Conservation (phyloP, 164 flowering plant genomes). For the Stephania cephalantha region DNA sequence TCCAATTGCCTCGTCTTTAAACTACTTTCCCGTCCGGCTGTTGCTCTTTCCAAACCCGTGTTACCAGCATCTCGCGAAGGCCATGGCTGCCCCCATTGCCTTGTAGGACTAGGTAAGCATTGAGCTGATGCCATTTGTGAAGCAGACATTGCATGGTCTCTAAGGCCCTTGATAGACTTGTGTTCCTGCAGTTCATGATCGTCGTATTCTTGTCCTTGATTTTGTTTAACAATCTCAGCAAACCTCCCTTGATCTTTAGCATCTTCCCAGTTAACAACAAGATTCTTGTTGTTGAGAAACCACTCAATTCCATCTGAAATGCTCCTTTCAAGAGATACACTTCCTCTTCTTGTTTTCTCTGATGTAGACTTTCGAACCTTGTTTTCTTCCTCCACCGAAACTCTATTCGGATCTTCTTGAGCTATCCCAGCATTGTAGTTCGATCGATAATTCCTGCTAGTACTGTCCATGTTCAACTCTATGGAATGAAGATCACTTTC, state of each 20-base stretch:
- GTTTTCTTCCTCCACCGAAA: conserved; percentile 30
- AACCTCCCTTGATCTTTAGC: conserved; percentile 28
- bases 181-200: conserved; percentile 39
- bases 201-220: conserved; percentile 28
- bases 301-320: conserved; percentile 62
- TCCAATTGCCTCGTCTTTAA: conserved; percentile 41
- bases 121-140: conserved; percentile 35
- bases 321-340: conserved; percentile 50
- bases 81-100: conserved; percentile 40
- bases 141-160: conserved; percentile 46
- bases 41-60: conserved; percentile 34
- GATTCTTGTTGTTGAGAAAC: conserved; percentile 33
- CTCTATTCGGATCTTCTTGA: conserved; percentile 27
- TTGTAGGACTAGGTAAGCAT: conserved; percentile 40
- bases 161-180: conserved; percentile 45
- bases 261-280: conserved; percentile 24
- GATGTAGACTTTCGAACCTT: conserved; percentile 50
- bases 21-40: conserved; percentile 27
- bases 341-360: conserved; percentile 34
- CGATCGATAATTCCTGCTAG: conserved; percentile 47
- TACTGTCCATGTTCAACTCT: conserved; percentile 59
- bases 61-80: conserved; percentile 37
- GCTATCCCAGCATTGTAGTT: conserved; percentile 22
- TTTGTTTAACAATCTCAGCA: conserved; percentile 31
- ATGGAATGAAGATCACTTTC: conserved; percentile 82